Evolutionary conservation across 2,329 filamentous ascomycete species (phyloP).

Genomic region (Didymella exigua): DNA sequence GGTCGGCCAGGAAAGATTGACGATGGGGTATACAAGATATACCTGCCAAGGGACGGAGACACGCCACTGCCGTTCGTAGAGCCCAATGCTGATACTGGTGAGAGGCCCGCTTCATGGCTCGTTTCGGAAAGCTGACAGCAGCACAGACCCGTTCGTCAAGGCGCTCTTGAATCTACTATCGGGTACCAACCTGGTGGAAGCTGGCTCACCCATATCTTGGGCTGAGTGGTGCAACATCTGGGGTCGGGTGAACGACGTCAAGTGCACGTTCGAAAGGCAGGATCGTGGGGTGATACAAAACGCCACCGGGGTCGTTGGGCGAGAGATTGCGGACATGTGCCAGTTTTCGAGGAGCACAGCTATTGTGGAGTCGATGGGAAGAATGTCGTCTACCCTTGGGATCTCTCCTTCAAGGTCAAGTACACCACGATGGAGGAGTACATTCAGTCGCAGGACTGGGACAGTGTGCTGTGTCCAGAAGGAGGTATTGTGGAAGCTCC

Average conservation of each 20-base stretch:
- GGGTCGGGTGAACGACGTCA: conserved; percentile 25
- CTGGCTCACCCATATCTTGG: conserved; percentile 27
- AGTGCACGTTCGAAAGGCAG: conserved; percentile 23
- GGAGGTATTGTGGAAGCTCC: not conserved
- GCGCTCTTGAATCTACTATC: conserved; percentile 30
- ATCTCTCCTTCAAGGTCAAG: conserved; percentile 26
- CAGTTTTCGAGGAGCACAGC: conserved; percentile 46
- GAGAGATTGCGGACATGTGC: conserved; percentile 43
- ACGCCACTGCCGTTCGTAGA: conserved; percentile 28
- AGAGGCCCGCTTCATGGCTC: not conserved
- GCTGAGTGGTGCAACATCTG: conserved; percentile 34
- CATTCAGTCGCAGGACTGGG: conserved; percentile 32
- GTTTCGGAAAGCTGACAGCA: not conserved
- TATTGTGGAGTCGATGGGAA: conserved; percentile 45
- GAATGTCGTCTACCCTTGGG: conserved; percentile 36
- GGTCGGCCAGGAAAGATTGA: not conserved
- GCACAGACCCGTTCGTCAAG: conserved; percentile 26
- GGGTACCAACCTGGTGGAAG: conserved; percentile 35
- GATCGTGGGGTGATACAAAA: conserved; percentile 28
- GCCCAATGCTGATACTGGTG: conserved; percentile 28
- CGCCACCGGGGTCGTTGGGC: conserved; percentile 25
- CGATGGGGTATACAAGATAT: conserved; percentile 27
- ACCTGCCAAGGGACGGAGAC: conserved; percentile 26
- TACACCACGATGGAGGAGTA: conserved; percentile 36
- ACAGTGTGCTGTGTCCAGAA: not conserved